phyloP scores from a whole-genome alignment of 164 flowering plant species.

The Annona cherimola region DNA sequence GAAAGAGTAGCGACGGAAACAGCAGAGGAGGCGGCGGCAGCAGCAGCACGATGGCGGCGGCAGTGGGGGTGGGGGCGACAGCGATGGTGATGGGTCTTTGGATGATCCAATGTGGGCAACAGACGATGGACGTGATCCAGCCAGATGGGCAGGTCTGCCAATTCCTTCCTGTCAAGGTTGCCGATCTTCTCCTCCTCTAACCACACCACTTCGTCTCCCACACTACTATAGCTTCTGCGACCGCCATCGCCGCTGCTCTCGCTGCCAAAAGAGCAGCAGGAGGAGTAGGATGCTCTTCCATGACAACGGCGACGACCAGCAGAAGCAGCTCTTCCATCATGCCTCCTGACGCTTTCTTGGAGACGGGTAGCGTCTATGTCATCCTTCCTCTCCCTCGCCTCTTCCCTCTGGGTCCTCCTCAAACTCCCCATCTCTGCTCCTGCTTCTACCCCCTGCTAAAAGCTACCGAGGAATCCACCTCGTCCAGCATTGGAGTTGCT shows the following conservation, averaged over 20 bases:
- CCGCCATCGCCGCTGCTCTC: not conserved
- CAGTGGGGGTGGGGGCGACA: too few relatives aligned
- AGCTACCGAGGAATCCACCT: not conserved
- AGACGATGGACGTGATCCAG: conserved; percentile 14
- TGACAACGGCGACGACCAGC: too few relatives aligned
- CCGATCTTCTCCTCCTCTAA: conserved; percentile 14
- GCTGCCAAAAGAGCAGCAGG: not conserved
- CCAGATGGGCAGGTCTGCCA: conserved; percentile 19
- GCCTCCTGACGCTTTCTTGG: conserved; percentile 13
- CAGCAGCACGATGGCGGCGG: conserved; percentile 1
- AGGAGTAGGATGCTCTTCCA: too few relatives aligned
- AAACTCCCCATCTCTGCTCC: conserved; percentile 12
- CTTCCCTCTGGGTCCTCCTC: conserved; percentile 11
- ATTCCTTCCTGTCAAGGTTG: conserved; percentile 11
- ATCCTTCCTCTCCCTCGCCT: conserved; percentile 16
- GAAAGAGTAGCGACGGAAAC: conserved; percentile 5
- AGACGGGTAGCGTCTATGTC: conserved; percentile 15
- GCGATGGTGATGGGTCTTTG: conserved; percentile 17
- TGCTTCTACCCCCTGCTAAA: conserved; percentile 4
- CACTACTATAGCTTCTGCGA: conserved; percentile 5
- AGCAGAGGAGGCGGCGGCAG: conserved; percentile 5
- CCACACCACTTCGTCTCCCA: conserved; percentile 16
- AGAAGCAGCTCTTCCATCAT: too few relatives aligned
- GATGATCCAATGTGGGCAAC: conserved; percentile 19
- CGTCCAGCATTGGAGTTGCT: conserved; percentile 2